These are phyloP conservation scores for Phenoliferia sp. DNA, from an alignment of 1,284 basidiomycete genomes.

Conservation along the genomic window DNA sequence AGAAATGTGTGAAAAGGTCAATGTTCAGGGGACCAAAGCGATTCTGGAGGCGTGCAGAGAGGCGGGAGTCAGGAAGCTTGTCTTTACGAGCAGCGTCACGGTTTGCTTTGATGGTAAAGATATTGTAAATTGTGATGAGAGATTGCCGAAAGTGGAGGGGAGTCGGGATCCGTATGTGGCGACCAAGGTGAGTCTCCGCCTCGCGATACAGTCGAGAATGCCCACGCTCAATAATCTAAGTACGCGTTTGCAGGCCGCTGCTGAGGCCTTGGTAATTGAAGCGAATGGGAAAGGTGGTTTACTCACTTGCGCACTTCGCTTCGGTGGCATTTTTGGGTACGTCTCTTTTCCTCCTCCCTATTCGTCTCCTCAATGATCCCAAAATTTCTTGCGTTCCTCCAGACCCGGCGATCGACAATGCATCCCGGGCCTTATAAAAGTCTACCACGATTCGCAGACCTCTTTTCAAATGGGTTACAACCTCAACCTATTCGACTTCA, in stretches of 20 bases:
- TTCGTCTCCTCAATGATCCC: not conserved
- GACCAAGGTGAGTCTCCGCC: constrained; percentile 57
- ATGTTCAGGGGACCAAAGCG: constrained; percentile 83
- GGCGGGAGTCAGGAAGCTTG: constrained; percentile 69
- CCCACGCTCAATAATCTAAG: not conserved
- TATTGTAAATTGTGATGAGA: constrained; percentile 83
- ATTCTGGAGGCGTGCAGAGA: constrained; percentile 76
- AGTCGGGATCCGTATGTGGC: constrained; percentile 39
- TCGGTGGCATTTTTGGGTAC: constrained; percentile 92
- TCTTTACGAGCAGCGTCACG: constrained; percentile 92
- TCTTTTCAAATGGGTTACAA: constrained; percentile 93
- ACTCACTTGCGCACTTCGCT: constrained; percentile 82
- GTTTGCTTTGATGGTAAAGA: constrained; percentile 84
- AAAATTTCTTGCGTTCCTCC: not conserved
- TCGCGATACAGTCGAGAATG: not conserved
- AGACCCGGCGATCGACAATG: constrained; percentile 89
- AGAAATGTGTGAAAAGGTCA: constrained; percentile 83
- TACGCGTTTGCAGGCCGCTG: constrained; percentile 53
- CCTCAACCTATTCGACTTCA: constrained; percentile 92
- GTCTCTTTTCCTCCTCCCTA: constrained; percentile 29
- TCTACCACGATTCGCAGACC: constrained; percentile 77
- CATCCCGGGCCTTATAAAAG: constrained; percentile 72
- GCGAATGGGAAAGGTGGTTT: constrained; percentile 80
- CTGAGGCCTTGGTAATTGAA: constrained; percentile 74
- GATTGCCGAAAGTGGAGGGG: constrained; percentile 64